These are phyloP conservation scores for Phanerodontia chrysosporium DNA, from an alignment of 768 basidiomycete species.

Conservation along the genomic window DNA sequence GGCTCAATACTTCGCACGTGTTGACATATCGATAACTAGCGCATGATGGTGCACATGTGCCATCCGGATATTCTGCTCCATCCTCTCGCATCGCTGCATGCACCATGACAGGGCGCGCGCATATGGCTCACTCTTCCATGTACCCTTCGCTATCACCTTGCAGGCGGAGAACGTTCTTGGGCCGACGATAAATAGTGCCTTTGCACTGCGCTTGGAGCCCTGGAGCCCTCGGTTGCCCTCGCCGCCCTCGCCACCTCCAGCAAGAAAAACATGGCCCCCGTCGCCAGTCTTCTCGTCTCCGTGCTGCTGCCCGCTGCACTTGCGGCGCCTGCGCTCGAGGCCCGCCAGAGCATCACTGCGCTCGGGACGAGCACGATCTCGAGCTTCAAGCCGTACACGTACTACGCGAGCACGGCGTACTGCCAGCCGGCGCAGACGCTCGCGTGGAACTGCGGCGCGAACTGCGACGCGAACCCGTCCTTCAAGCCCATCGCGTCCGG, in stretches of 20 bases:
- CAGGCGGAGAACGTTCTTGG: not conserved
- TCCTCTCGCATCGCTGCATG: not conserved
- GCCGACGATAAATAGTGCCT: not conserved
- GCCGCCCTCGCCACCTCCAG: not conserved
- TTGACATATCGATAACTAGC: not conserved
- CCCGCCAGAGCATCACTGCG: constrained; percentile 19
- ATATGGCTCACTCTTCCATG: not conserved
- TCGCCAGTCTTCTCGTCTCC: constrained; percentile 2
- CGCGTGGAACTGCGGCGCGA: constrained; percentile 28
- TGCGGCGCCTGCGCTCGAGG: constrained; percentile 10
- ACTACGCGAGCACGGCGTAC: constrained; percentile 28
- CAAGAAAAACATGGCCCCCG: not conserved
- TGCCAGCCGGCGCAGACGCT: constrained; percentile 24
- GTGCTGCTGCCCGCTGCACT: constrained; percentile 2
- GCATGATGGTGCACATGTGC: not conserved
- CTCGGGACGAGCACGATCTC: constrained; percentile 21
- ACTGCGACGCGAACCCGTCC: constrained; percentile 42
- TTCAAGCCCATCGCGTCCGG: constrained; percentile 48
- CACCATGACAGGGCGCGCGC: not conserved
- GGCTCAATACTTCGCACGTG: not conserved
- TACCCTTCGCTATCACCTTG: not conserved
- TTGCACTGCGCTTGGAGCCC: not conserved
- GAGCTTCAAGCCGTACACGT: constrained; percentile 25
- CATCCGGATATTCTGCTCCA: not conserved
- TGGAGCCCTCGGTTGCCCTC: not conserved